Conservation (phyloP, 306 rosid species). For the Cicer chorassanicum region DNA sequence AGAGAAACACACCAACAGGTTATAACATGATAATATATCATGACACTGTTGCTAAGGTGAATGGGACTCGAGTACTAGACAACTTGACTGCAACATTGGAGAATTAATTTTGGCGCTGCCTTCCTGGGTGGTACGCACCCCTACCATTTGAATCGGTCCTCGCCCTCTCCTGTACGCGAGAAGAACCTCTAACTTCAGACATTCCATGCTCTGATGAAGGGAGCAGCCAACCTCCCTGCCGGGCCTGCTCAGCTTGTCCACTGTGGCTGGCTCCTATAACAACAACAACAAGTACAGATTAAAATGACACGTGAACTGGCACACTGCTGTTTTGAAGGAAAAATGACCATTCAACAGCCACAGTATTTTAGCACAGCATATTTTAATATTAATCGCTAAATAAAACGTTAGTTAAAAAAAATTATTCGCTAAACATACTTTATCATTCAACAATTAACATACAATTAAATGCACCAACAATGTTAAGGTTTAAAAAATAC, state of each 20-base stretch:
- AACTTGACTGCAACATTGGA: slow-evolving; percentile 16
- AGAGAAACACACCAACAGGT: neutral
- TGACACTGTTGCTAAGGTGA: neutral
- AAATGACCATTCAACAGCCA: neutral
- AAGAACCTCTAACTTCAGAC: slow-evolving; percentile 45
- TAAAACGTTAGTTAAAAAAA: neutral
- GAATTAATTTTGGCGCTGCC: slow-evolving; percentile 45
- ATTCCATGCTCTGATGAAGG: slow-evolving; percentile 57
- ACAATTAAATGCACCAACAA: neutral
- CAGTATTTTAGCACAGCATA: neutral
- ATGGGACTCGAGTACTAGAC: neutral
- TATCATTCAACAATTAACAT: slow-evolving; percentile 27
- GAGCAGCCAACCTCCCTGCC: slow-evolving; percentile 65
- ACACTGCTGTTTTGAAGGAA: neutral
- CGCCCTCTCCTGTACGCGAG: slow-evolving; percentile 42
- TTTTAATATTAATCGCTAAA: too few relatives aligned
- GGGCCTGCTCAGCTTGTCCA: slow-evolving; percentile 46
- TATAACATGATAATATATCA: neutral
- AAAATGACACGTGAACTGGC: neutral
- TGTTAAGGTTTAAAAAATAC: neutral
- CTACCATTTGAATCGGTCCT: slow-evolving; percentile 38
- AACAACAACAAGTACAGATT: slow-evolving; percentile 21
- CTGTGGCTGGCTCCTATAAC: slow-evolving; percentile 52
- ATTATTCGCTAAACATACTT: neutral
- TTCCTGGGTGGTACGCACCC: slow-evolving; percentile 36